Conservation (phyloP, 2,329 filamentous ascomycete genomes). For the Sarocladiaceae sp. region DNA sequence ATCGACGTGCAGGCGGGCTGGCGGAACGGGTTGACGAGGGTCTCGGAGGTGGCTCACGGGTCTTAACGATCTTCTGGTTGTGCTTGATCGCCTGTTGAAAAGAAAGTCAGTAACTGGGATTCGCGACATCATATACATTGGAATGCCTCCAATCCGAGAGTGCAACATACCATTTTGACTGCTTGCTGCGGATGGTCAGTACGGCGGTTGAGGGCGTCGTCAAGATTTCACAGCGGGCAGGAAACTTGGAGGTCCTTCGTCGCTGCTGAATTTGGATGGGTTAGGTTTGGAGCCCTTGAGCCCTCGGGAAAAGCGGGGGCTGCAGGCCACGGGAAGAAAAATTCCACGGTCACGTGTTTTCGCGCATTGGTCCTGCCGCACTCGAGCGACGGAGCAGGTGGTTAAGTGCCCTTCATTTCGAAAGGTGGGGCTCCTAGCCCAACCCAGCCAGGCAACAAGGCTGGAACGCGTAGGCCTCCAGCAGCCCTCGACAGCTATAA, state of each 20-base stretch:
- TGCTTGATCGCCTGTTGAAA: conserved; percentile 85
- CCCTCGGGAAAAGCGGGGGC: conserved; percentile 3
- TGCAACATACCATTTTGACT: conserved; percentile 18
- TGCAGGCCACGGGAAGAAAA: background rate
- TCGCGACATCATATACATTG: conserved; percentile 12
- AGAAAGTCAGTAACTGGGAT: conserved; percentile 26
- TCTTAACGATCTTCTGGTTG: conserved; percentile 97
- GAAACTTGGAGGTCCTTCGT: conserved; percentile 8
- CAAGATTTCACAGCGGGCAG: conserved; percentile 8
- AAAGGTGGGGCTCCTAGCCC: no score
- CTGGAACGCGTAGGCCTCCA: conserved; percentile 1
- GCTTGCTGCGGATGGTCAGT: conserved; percentile 9
- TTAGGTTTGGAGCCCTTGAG: conserved; percentile 9
- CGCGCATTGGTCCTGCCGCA: no score
- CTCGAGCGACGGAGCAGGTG: no score
- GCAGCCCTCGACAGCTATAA: background rate
- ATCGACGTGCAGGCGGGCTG: conserved; percentile 15
- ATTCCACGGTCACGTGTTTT: background rate
- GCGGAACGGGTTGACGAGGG: conserved; percentile 21
- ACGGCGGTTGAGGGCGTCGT: conserved; percentile 9
- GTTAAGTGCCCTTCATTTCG: no score
- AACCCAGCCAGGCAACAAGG: background rate
- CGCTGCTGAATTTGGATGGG: conserved; percentile 8
- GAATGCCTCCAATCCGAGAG: conserved; percentile 4
- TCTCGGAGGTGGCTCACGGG: conserved; percentile 58